Conservation (phyloP, 345 rosid species). For the Eucalyptus albens region DNA sequence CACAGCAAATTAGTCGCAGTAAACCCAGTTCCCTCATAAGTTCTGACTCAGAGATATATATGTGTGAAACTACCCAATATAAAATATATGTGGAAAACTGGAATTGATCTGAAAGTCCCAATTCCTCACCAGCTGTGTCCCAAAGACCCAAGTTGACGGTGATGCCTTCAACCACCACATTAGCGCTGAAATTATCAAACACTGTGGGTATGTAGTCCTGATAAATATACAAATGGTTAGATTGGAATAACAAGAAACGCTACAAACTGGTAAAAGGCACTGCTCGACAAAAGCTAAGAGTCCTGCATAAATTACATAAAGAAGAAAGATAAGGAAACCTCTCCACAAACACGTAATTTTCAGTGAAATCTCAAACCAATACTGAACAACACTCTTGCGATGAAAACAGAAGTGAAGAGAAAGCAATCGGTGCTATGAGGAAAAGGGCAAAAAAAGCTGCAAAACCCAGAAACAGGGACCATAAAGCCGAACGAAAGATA, state of each 20-base stretch:
- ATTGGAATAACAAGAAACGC: not conserved
- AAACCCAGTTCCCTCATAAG: not conserved
- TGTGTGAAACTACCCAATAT: not conserved
- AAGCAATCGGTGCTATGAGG: not conserved
- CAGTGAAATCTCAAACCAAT: not conserved
- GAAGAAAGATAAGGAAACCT: not conserved
- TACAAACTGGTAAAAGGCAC: not conserved
- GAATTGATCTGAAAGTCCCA: not conserved
- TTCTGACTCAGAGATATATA: not conserved
- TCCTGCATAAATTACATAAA: not conserved
- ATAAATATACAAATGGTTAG: not conserved
- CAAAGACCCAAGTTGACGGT: conserved; percentile 94
- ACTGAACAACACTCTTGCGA: not conserved
- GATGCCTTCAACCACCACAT: conserved; percentile 83
- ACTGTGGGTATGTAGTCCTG: conserved; percentile 98
- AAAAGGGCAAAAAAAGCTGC: conserved; percentile 14
- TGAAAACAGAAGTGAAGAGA: not conserved
- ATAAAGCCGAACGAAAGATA: not conserved
- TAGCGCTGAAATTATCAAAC: conserved; percentile 97
- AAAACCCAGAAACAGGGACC: conserved; percentile 27
- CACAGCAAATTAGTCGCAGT: not conserved
- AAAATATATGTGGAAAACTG: not conserved
- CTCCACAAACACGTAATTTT: not conserved
- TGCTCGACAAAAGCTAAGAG: not conserved
- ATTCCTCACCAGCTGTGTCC: conserved; percentile 84